A percentile compares a stretch with the other conserved stretches of the same genome.
These are phyloP conservation scores for Pleurotus ostreatus DNA, from an alignment of 768 basidiomycete species.

Conservation along the genomic window DNA sequence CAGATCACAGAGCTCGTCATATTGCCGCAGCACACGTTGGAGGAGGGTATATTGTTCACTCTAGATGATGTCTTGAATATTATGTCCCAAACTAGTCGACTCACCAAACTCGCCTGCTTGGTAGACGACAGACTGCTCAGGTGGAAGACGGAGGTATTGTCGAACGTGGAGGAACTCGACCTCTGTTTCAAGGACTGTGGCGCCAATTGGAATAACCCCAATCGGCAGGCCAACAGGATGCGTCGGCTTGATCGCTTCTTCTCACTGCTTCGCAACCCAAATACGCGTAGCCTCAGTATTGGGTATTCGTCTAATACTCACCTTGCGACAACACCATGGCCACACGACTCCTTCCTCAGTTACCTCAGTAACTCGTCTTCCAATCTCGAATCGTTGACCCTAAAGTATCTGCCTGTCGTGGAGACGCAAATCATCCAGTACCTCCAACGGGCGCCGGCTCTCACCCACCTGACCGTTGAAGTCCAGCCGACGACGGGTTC, in stretches of 20 bases:
- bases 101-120: neutral
- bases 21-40: neutral
- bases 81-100: neutral
- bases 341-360: neutral
- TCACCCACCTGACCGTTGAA: constrained; percentile 4
- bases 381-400: neutral
- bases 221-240: neutral
- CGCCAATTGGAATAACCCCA: neutral
- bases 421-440: constrained; percentile 7
- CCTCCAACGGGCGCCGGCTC: neutral
- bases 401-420: neutral
- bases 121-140: neutral
- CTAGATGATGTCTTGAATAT: constrained; percentile 1
- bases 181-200: neutral
- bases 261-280: neutral
- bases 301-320: neutral
- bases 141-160: neutral
- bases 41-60: neutral
- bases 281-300: neutral
- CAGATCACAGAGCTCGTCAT: constrained; percentile 5
- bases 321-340: neutral
- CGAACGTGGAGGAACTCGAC: constrained; percentile 3
- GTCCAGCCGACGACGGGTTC: neutral
- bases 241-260: constrained; percentile 1
- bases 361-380: constrained; percentile 1